Evolutionary conservation across 768 basidiomycete genomes (phyloP), one percentile per base, ranked within the genome.

Genomic region (Strobilomyces confusus): DNA sequence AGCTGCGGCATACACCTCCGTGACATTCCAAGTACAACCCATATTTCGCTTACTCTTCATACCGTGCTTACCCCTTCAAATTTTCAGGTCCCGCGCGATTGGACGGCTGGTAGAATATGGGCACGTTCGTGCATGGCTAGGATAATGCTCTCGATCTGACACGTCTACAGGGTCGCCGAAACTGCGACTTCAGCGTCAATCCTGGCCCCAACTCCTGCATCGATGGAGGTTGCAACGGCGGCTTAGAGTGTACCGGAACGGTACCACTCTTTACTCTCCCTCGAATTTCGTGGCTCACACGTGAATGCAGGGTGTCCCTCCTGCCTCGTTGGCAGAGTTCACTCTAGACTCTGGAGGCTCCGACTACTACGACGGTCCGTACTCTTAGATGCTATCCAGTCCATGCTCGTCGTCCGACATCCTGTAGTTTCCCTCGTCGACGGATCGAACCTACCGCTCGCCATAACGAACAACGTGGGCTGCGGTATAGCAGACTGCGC

Each of bases 181-280:
- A 84, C 61, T 88, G 87, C 58, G 70, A 86, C 67, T 88, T 88
- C 62, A 71, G 67, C 48, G 69, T 56, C 38, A 75, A 77, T 59
- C 75, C 75, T 37, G 81, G 78, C 22, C 71, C 70, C 4, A 82
- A 76, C 57, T 81, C 82, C 15, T 89, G 86, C 58, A 58, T 81
- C 19, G 75, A 76, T 51, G 87, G 86, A 37, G 84, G 84, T 44
- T 88, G 86, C 63, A 84, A 82, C 54, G 86, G 87, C 14, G 87
- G 86, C 36, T 70, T 89, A 9, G 61, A 73, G 12, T 87, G 87
- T 56, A 79, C 78, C 33, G 84, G 80, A 42, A 82, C 82, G 23
- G 77, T 77, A 57, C 47, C 63, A 9, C 32, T 36, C 32, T 4
- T 8, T 2, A 2, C 45, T 37, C 8, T 9, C n/a, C 22, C 33